phyloP scores from a whole-genome alignment of 1,139 yeast genomes.

The Taiozyma sp. region DNA sequence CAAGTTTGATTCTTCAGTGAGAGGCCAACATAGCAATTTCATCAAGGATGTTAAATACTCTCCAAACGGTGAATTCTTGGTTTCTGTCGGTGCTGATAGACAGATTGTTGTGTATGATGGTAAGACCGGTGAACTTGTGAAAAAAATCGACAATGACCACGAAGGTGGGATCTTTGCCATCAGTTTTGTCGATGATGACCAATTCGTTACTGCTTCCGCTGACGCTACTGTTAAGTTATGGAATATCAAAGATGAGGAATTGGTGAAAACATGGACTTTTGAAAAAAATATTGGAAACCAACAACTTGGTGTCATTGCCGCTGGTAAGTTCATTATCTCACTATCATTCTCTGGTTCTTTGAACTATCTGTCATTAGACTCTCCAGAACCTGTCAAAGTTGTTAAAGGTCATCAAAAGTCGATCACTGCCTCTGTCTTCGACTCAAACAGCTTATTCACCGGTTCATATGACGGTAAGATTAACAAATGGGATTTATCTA shows the following conservation, averaged over 20 bases:
- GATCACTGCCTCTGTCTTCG: constrained; percentile 53
- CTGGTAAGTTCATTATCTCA: constrained; percentile 55
- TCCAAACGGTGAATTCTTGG: constrained; percentile 67
- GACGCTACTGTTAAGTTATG: constrained; percentile 73
- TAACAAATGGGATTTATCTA: constrained; percentile 47
- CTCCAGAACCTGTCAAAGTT: constrained; percentile 38
- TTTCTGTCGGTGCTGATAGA: constrained; percentile 88
- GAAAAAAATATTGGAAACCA: constrained; percentile 52
- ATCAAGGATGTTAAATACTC: constrained; percentile 80
- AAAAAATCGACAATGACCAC: constrained; percentile 48
- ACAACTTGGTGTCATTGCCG: constrained; percentile 75
- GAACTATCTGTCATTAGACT: constrained; percentile 43
- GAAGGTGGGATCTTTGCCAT: constrained; percentile 80
- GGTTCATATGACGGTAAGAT: constrained; percentile 87
- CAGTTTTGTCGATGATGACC: constrained; percentile 62
- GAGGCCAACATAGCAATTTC: constrained; percentile 73
- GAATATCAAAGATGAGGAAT: constrained; percentile 39
- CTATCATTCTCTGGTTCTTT: constrained; percentile 71
- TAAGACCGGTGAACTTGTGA: constrained; percentile 70
- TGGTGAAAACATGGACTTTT: constrained; percentile 41
- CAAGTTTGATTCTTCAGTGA: constrained; percentile 68
- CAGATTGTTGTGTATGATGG: constrained; percentile 79
- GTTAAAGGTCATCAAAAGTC: constrained; percentile 81
- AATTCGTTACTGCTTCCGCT: constrained; percentile 79
- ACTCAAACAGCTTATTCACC: constrained; percentile 38